Conservation (phyloP, 2,329 filamentous ascomycete species). For the Chaetomium olivaceum region DNA sequence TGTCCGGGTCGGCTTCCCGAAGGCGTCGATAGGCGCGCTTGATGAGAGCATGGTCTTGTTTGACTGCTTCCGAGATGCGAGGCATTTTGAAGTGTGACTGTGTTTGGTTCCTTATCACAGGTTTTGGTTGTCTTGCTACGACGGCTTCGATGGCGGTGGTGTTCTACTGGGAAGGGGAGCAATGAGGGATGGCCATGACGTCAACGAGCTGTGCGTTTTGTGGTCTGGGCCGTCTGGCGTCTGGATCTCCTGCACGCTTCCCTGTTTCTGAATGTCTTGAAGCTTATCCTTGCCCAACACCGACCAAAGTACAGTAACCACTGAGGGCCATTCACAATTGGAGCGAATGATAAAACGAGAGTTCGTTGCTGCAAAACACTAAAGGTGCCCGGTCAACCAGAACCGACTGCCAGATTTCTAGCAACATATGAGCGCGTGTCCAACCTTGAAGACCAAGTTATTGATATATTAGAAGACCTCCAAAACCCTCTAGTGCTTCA, state of each 20-base stretch:
- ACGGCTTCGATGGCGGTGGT: background rate
- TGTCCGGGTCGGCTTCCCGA: slow-evolving; percentile 21
- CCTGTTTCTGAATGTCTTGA: no score
- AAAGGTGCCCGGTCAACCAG: no score
- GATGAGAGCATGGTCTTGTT: slow-evolving; percentile 29
- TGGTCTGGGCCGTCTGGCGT: background rate
- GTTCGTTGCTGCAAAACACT: no score
- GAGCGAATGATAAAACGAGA: no score
- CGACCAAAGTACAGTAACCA: no score
- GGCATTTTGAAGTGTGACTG: slow-evolving; percentile 23
- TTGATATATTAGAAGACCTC: background rate
- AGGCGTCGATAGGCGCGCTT: slow-evolving; percentile 24
- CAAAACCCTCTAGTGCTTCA: background rate
- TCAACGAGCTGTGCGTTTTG: background rate
- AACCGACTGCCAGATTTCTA: no score
- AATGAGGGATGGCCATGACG: background rate
- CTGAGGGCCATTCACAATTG: no score
- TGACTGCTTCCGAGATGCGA: slow-evolving; percentile 29
- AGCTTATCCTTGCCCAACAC: no score
- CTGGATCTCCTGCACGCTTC: background rate
- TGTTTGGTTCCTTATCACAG: background rate
- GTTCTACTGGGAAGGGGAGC: background rate
- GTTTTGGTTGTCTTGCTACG: background rate
- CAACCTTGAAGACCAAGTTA: no score
- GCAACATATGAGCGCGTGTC: no score